Base-by-base conservation (phyloP, 768 basidiomycete species). In the Termitomyces sp. region DNA sequence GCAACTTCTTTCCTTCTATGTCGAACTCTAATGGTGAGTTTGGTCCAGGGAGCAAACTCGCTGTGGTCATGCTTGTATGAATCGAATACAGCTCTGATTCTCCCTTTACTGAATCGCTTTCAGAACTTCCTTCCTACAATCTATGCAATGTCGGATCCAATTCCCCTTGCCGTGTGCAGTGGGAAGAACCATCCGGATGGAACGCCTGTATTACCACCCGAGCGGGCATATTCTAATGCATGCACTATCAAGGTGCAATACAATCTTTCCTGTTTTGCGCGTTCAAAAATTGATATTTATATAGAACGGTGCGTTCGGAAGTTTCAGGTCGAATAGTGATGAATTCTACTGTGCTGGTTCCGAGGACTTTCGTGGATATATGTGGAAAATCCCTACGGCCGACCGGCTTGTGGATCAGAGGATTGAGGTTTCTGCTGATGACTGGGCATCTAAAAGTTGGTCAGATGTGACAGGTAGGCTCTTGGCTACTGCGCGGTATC, bases 201-300 rank as follows among this genome's bases (percentile, higher is more conserved):
- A 38, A 75, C 72, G 5, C 77, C 77, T 5, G 67, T 80, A 32
- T 70, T 77, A 38, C 32, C 71, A 7, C 74, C 74, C 36, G 72
- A 82, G 62, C 72, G 81, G 52, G 77, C 81, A 3, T 92, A 90
- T 68, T 76, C 75, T 0, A 92, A 92, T 66, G 79, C 80, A 0
- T 89, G 86, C 59, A 91, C 90, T 1, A 90, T 88, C 77, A 92
- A 92, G 77, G 90, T 85, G 55, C 26, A n/a, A n/a, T 49, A n/a
- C 14, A 20, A 55, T 22, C 38, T 32, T 1, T 33, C 22, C 8
- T 26, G 22, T 45, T 35, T 51, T 44, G 54, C 30, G 30, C 24
- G n/a, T 51, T 9, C n/a, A 57, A n/a, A n/a, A 14, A 45, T 51
- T 52, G 41, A 48, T 44, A 45, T 30, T 24, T 11, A 60, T 30